phyloP scores from a whole-genome alignment of 2,329 filamentous ascomycete species.

The Lithohypha guttulata region DNA sequence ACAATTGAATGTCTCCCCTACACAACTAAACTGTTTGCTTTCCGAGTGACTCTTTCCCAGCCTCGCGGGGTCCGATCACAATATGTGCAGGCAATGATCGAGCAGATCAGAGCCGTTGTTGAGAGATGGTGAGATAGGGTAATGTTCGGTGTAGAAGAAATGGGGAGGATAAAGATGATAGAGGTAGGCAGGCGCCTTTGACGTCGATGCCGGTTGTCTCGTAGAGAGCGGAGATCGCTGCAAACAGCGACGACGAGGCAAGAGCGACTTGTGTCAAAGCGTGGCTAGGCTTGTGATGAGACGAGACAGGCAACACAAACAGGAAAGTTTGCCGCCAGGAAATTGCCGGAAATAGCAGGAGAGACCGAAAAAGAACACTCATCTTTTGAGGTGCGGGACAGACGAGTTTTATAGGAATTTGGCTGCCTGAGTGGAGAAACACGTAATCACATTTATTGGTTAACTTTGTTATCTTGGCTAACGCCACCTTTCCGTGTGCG shows the following conservation, averaged over 20 bases:
- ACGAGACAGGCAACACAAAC: no score
- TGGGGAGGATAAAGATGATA: conserved; percentile 1
- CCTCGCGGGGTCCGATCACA: conserved; percentile 4
- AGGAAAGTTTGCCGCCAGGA: no score
- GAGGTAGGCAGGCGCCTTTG: conserved; percentile 3
- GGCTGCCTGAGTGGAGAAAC: no score
- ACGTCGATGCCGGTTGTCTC: conserved; percentile 3
- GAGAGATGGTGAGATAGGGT: conserved; percentile 1
- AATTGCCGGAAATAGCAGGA: no score
- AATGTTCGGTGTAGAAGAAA: background rate
- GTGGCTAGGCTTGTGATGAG: no score
- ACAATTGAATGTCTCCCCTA: conserved; percentile 98
- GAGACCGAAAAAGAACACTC: no score
- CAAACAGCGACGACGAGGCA: conserved; percentile 5
- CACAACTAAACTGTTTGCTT: conserved; percentile 35
- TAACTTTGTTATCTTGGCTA: no score
- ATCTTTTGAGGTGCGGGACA: no score
- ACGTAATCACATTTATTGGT: no score
- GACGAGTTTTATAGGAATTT: no score
- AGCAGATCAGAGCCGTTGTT: conserved; percentile 2
- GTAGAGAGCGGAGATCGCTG: conserved; percentile 8
- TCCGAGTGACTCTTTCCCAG: conserved; percentile 17
- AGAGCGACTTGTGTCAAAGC: background rate
- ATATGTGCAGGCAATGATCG: conserved; percentile 4
- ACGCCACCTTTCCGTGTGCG: no score